Conservation (phyloP, 1,284 basidiomycete species). For the Pseudozyma pruni region DNA sequence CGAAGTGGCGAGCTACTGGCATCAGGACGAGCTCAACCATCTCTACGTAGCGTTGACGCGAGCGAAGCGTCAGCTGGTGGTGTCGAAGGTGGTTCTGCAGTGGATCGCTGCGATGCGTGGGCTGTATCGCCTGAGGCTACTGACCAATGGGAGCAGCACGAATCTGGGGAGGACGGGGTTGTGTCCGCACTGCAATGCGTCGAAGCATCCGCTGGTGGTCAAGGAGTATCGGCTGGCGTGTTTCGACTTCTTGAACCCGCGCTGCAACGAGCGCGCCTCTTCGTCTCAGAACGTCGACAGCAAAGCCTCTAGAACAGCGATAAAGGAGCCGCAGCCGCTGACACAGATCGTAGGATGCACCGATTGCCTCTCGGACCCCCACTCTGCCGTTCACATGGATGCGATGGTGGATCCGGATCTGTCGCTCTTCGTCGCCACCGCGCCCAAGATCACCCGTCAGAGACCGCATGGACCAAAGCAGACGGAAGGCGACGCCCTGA, state of each 20-base stretch:
- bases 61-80: conserved; percentile 49
- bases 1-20: conserved; percentile 40
- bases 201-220: conserved; percentile 32
- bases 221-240: conserved; percentile 26
- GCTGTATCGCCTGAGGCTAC: conserved; percentile 27
- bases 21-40: conserved; percentile 59
- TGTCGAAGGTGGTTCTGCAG: conserved; percentile 38
- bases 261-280: conserved; percentile 9
- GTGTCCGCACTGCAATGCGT: conserved; percentile 29
- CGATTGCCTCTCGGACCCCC: conserved; percentile 17
- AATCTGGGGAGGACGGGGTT: conserved; percentile 20
- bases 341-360: conserved; percentile 25
- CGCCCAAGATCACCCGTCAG: conserved; percentile 38
- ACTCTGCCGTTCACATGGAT: conserved; percentile 11
- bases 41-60: conserved; percentile 61
- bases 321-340: conserved; percentile 15
- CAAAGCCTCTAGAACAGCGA: background rate
- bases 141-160: conserved; percentile 22
- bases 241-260: conserved; percentile 42
- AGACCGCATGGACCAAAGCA: conserved; percentile 29
- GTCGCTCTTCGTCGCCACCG: conserved; percentile 20
- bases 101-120: conserved; percentile 57
- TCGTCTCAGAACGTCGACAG: background rate
- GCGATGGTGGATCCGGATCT: conserved; percentile 25
- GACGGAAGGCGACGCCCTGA: background rate